Percentiles rank a stretch among this genome's conserved stretches.
Conservation (phyloP, 2,329 filamentous ascomycete species). For the Pleoardoris graminearum region DNA sequence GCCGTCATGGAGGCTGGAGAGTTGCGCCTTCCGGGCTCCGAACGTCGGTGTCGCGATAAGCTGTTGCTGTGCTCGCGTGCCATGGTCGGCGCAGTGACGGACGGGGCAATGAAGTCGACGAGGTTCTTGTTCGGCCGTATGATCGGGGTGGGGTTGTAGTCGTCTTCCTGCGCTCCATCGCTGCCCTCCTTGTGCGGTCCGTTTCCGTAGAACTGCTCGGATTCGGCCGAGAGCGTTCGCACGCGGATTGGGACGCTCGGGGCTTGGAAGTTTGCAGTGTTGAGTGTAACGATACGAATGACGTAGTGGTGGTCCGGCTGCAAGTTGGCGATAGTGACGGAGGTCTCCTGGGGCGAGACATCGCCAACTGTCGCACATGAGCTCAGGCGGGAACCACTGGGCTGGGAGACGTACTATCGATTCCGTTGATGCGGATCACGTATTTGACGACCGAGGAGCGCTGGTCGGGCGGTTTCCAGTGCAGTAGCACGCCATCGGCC, state of each 20-base stretch:
- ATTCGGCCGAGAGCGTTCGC: slow-evolving; percentile 61
- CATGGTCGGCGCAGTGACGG: slow-evolving; percentile 64
- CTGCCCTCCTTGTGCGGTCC: slow-evolving; percentile 55
- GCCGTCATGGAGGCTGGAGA: slow-evolving; percentile 67
- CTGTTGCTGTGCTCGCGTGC: slow-evolving; percentile 67
- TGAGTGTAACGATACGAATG: slow-evolving; percentile 88
- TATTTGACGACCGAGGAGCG: slow-evolving; percentile 78
- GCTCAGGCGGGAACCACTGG: slow-evolving; percentile 9
- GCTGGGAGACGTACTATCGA: slow-evolving; percentile 67
- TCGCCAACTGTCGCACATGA: slow-evolving; percentile 69
- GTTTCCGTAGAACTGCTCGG: slow-evolving; percentile 53
- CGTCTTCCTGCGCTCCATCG: slow-evolving; percentile 44
- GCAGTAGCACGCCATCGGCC: slow-evolving; percentile 82
- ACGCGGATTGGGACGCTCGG: slow-evolving; percentile 84
- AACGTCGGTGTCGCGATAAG: slow-evolving; percentile 60
- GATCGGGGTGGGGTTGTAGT: slow-evolving; percentile 56
- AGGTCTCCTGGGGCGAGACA: slow-evolving; percentile 76
- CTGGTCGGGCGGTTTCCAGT: slow-evolving; percentile 79
- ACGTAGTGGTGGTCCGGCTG: slow-evolving; percentile 90
- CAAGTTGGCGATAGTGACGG: slow-evolving; percentile 88
- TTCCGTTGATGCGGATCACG: slow-evolving; percentile 89
- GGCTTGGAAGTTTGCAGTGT: slow-evolving; percentile 88
- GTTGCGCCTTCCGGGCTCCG: slow-evolving; percentile 72
- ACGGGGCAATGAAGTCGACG: slow-evolving; percentile 64
- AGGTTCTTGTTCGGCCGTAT: slow-evolving; percentile 56